phyloP scores from a whole-genome alignment of 2,329 filamentous ascomycete species.

The Aquanectria penicillioides region DNA sequence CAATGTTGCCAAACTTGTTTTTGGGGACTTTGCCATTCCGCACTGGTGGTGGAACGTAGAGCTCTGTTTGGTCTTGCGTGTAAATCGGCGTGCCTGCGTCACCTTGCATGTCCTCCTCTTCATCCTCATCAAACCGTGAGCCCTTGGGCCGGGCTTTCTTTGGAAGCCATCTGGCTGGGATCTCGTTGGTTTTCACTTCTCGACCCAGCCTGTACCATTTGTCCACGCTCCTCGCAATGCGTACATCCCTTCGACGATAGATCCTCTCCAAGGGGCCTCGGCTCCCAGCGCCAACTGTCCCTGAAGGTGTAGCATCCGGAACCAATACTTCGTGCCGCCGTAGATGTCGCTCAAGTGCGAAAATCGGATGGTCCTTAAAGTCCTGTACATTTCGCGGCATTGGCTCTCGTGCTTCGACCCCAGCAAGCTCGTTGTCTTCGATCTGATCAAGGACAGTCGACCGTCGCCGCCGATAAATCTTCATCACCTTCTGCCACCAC shows the following conservation, averaged over 20 bases:
- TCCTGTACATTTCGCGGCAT: constrained; percentile 89
- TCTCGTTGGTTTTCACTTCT: constrained; percentile 80
- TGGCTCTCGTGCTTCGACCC: constrained; percentile 77
- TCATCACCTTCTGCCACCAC: constrained; percentile 66
- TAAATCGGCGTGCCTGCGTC: constrained; percentile 66
- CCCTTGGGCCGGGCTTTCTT: constrained; percentile 53
- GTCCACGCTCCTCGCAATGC: constrained; percentile 79
- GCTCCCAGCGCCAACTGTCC: constrained; percentile 78
- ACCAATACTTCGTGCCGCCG: constrained; percentile 84
- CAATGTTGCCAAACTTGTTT: constrained; percentile 94
- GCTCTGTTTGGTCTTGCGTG: constrained; percentile 71
- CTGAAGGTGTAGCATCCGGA: constrained; percentile 74
- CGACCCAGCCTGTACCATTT: constrained; percentile 92
- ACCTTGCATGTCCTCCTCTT: constrained; percentile 42
- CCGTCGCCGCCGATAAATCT: constrained; percentile 54
- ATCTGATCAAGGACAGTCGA: constrained; percentile 79
- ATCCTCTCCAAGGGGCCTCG: constrained; percentile 76
- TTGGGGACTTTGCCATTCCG: constrained; percentile 81
- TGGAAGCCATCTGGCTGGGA: constrained; percentile 80
- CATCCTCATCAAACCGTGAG: constrained; percentile 39
- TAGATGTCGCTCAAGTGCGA: constrained; percentile 86
- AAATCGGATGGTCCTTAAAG: constrained; percentile 86
- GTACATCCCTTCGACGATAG: constrained; percentile 84
- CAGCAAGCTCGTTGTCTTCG: constrained; percentile 80
- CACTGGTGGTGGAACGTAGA: constrained; percentile 82